Conservation (phyloP, 2,329 filamentous ascomycete species). For the Orbilia javanica region DNA sequence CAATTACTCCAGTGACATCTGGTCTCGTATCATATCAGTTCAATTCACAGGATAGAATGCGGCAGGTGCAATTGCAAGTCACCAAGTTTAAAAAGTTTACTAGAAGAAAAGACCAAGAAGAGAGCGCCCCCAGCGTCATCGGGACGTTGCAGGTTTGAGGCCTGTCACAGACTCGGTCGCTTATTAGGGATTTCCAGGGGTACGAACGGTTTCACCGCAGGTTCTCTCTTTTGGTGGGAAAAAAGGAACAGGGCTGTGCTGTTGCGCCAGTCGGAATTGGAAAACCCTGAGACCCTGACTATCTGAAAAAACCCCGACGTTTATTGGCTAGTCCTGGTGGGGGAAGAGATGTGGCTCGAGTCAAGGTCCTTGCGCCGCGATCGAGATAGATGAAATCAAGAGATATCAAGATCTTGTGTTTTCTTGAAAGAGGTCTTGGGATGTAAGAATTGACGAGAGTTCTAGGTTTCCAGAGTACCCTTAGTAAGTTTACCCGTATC, state of each 20-base stretch:
- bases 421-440: neutral
- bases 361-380: neutral
- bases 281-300: neutral
- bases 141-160: conserved; percentile 49
- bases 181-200: conserved; percentile 22
- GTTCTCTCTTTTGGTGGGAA: neutral
- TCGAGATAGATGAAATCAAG: conserved; percentile 12
- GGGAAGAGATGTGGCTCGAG: neutral
- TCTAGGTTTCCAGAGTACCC: neutral
- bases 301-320: too few species aligned
- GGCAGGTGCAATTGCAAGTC: conserved; percentile 18
- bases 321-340: too few species aligned
- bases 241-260: neutral
- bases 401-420: neutral
- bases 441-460: conserved; percentile 4
- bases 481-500: conserved; percentile 7
- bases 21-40: conserved; percentile 54
- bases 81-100: too few species aligned
- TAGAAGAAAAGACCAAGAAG: neutral
- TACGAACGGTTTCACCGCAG: conserved; percentile 19
- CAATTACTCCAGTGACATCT: conserved; percentile 28
- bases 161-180: conserved; percentile 46
- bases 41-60: conserved; percentile 34
- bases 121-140: conserved; percentile 16
- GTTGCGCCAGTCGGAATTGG: conserved; percentile 23